Conservation (phyloP, 768 basidiomycete species). For the Podaxis mareebaensis region DNA sequence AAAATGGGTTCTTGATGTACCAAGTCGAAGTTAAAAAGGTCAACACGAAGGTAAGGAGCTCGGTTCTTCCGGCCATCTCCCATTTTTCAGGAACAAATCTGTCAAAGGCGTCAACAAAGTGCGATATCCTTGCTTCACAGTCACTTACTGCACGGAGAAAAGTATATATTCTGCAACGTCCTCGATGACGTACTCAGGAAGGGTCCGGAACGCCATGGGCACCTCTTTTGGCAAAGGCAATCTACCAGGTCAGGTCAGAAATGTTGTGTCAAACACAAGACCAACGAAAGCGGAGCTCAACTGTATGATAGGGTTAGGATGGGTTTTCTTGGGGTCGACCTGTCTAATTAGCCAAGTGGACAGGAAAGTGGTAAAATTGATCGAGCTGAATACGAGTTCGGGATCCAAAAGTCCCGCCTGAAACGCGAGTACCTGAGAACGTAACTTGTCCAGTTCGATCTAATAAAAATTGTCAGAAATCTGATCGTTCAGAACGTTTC, state of each 20-base stretch:
- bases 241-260: conserved; percentile 37
- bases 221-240: conserved; percentile 85
- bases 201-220: conserved; percentile 78
- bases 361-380: conserved; percentile 85
- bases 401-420: conserved; percentile 88
- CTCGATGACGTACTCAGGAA: conserved; percentile 94
- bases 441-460: conserved; percentile 70
- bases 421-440: conserved; percentile 75
- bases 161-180: conserved; percentile 90
- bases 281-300: conserved; percentile 37
- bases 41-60: conserved; percentile 82
- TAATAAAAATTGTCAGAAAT: conserved; percentile 26
- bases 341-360: conserved; percentile 93
- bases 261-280: neutral
- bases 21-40: conserved; percentile 93
- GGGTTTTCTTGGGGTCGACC: conserved; percentile 77
- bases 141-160: conserved; percentile 74
- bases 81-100: conserved; percentile 78
- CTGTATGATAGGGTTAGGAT: conserved; percentile 71
- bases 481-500: neutral
- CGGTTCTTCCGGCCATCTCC: conserved; percentile 81
- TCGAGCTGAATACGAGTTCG: conserved; percentile 74
- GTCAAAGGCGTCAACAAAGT: neutral
- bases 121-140: neutral
- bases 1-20: conserved; percentile 98